Conservation (phyloP, 1,284 basidiomycete genomes). For the Caloboletus inedulis region DNA sequence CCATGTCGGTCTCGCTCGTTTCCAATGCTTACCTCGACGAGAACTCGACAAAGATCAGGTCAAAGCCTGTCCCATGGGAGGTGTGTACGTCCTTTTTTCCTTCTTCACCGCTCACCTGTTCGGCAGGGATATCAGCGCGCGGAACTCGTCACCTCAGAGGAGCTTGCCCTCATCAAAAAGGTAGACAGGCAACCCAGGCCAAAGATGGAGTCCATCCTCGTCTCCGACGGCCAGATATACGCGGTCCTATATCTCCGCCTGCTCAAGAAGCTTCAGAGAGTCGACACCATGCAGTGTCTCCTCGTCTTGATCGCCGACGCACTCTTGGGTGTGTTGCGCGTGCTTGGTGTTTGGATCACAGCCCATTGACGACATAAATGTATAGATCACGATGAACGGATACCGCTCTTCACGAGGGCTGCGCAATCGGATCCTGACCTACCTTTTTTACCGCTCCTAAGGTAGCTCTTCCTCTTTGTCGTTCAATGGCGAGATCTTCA, state of each 20-base stretch:
- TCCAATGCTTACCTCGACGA: constrained; percentile 89
- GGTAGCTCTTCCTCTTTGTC: constrained; percentile 43
- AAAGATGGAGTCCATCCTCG: constrained; percentile 71
- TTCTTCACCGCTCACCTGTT: constrained; percentile 14
- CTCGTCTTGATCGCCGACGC: constrained; percentile 91
- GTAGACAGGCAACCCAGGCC: constrained; percentile 77
- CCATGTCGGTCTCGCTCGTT: constrained; percentile 80
- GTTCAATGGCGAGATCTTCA: not conserved
- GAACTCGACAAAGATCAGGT: constrained; percentile 80
- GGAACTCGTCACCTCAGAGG: constrained; percentile 84
- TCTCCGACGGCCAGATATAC: constrained; percentile 80
- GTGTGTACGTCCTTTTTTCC: constrained; percentile 39
- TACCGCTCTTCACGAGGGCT: constrained; percentile 67
- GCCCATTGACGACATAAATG: not conserved
- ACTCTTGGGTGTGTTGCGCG: constrained; percentile 58
- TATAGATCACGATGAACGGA: constrained; percentile 74
- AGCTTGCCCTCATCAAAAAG: constrained; percentile 87
- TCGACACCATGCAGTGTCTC: constrained; percentile 93
- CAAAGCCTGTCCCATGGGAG: constrained; percentile 96
- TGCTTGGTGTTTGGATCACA: not conserved
- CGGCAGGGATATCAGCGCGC: constrained; percentile 90
- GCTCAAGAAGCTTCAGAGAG: constrained; percentile 88
- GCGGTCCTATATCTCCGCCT: constrained; percentile 88
- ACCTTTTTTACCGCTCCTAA: constrained; percentile 81
- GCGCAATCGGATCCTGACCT: constrained; percentile 68